Conservation (phyloP, 2,329 filamentous ascomycete genomes). For the Fusarium staphyleae region DNA sequence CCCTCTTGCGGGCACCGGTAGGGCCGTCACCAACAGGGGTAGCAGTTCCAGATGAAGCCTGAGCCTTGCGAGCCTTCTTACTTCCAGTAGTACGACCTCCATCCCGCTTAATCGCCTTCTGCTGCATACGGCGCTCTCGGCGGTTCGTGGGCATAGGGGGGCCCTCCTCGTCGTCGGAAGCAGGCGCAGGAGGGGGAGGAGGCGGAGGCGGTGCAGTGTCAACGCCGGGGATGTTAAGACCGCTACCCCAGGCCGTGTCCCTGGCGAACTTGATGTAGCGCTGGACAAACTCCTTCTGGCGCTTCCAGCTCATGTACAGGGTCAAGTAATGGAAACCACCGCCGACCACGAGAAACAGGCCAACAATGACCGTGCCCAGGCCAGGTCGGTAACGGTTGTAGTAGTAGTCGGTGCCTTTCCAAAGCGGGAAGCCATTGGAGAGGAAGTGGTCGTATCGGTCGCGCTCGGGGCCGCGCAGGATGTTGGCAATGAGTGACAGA, state of each 20-base stretch:
- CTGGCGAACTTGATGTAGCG: conserved; percentile 91
- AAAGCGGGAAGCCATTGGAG: conserved; percentile 88
- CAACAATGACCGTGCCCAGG: conserved; percentile 81
- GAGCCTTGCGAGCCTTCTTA: conserved; percentile 54
- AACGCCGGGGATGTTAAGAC: conserved; percentile 73
- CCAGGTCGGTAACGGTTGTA: conserved; percentile 93
- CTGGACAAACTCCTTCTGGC: conserved; percentile 89
- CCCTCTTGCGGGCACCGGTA: conserved; percentile 81
- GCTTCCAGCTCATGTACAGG: conserved; percentile 85
- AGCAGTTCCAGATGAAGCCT: conserved; percentile 51
- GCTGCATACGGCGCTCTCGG: conserved; percentile 86
- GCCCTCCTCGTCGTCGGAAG: conserved; percentile 58
- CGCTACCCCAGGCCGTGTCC: conserved; percentile 88
- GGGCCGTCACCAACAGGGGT: conserved; percentile 59
- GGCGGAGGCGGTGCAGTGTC: conserved; percentile 56
- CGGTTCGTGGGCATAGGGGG: conserved; percentile 73
- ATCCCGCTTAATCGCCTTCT: conserved; percentile 80
- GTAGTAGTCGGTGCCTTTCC: conserved; percentile 99
- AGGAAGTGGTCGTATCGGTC: conserved; percentile 96
- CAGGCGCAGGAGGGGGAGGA: conserved; percentile 52
- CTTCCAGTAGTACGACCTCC: conserved; percentile 60
- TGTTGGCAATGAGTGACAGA: conserved; percentile 82
- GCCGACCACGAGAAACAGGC: conserved; percentile 82
- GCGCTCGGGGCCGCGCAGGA: conserved; percentile 80
- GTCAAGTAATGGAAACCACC: conserved; percentile 88